Evolutionary conservation across 805 yeast genomes (phyloP).

Genomic region (Yarrowia hollandica): DNA sequence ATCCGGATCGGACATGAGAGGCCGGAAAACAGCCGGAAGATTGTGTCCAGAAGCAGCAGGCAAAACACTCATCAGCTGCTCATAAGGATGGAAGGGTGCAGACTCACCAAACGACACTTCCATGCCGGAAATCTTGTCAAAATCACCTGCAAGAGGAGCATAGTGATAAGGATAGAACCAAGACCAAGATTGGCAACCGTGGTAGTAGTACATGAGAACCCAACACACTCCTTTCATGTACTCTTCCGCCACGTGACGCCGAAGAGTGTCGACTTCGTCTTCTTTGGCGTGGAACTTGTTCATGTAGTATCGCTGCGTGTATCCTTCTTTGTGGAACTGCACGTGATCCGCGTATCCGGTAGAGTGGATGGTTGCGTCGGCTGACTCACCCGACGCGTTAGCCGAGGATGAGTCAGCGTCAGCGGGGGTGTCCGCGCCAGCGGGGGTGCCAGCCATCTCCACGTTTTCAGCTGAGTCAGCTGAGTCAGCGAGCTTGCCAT

Average conservation of each 20-base stretch:
- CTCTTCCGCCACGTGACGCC: constrained; percentile 62
- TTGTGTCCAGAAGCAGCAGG: constrained; percentile 93
- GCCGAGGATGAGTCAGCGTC: no score
- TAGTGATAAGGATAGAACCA: constrained; percentile 98
- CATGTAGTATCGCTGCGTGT: constrained; percentile 74
- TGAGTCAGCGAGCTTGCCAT: no score
- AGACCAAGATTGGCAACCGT: constrained; percentile 98
- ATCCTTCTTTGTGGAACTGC: constrained; percentile 84
- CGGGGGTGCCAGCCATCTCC: no score
- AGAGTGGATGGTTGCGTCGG: background rate
- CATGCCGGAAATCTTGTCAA: constrained; percentile 51
- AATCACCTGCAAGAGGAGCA: constrained; percentile 96
- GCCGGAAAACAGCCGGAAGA: constrained; percentile 76
- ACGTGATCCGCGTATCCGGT: constrained; percentile 46
- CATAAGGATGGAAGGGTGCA: constrained; percentile 83
- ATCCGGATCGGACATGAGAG: constrained; percentile 73
- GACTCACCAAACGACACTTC: constrained; percentile 62
- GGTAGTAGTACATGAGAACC: constrained; percentile 91
- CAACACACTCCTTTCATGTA: constrained; percentile 97
- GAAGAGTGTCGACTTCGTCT: constrained; percentile 48
- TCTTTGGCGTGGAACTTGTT: constrained; percentile 62
- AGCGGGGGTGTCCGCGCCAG: no score
- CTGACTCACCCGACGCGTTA: no score
- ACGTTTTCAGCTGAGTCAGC: background rate
- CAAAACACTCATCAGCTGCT: constrained; percentile 89